Evolutionary conservation across 805 yeast genomes (phyloP).

Genomic region (Starmerella davenportii): DNA sequence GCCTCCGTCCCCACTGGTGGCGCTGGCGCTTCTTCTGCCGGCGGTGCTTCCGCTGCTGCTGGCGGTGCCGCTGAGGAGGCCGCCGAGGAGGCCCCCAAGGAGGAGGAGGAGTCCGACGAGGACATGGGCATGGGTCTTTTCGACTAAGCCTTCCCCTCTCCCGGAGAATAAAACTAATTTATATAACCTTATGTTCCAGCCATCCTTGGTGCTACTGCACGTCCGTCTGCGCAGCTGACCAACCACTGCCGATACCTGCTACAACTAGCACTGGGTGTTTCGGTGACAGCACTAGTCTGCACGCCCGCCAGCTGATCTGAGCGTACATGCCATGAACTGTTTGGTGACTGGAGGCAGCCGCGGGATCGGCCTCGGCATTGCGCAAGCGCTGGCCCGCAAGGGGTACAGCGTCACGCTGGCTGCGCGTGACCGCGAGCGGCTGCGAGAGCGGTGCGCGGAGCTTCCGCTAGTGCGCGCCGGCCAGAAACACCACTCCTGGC

Average conservation of each 20-base stretch:
- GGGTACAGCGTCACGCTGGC: slow-evolving; percentile 39
- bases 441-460: slow-evolving; percentile 20
- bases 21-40: slow-evolving; percentile 71
- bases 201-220: no score
- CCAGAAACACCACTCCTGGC: slow-evolving; percentile 12
- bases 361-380: slow-evolving; percentile 48
- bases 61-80: slow-evolving; percentile 55
- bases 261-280: no score
- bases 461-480: slow-evolving; percentile 7
- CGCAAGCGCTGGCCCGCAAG: slow-evolving; percentile 29
- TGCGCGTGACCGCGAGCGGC: slow-evolving; percentile 29
- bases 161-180: not conserved
- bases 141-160: slow-evolving; percentile 44
- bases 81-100: slow-evolving; percentile 51
- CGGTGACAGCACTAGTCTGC: no score
- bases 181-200: not conserved
- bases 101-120: slow-evolving; percentile 28
- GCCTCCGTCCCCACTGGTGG: slow-evolving; percentile 97
- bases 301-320: no score
- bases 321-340: no score
- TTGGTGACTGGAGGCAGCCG: slow-evolving; percentile 48
- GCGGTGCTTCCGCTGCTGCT: slow-evolving; percentile 54
- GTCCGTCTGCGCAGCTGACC: no score
- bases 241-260: no score
- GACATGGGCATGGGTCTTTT: slow-evolving; percentile 70